A percentile compares a stretch with the other conserved stretches of the same genome.
phyloP scores from a whole-genome alignment of 192 early-diverging fungal species.

The Oehlia diaphana region DNA sequence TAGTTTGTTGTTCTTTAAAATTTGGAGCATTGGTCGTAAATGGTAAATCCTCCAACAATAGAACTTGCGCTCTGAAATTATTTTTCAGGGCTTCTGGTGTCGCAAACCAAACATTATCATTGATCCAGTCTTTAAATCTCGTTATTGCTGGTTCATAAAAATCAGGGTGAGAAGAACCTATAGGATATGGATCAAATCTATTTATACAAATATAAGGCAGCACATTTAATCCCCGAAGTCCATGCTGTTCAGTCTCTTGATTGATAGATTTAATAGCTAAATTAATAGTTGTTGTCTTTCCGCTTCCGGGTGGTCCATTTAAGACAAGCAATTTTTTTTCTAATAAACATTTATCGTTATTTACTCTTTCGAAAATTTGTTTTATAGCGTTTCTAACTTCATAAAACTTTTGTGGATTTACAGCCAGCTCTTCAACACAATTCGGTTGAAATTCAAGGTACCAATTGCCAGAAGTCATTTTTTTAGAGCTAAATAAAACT shows the following conservation, averaged over 20 bases:
- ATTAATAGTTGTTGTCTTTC: not conserved
- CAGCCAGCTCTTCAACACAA: not conserved
- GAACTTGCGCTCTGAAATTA: not conserved
- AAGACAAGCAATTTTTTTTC: not conserved
- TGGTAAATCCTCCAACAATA: not conserved
- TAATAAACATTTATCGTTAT: not conserved
- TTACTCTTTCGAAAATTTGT: not conserved
- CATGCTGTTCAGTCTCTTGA: not conserved
- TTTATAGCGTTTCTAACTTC: not conserved
- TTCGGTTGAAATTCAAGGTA: not conserved
- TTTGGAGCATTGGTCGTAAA: not conserved
- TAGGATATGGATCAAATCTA: not conserved
- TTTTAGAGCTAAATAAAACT: not conserved
- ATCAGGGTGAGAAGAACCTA: not conserved
- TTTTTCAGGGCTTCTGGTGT: not conserved
- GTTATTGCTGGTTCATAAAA: not conserved
- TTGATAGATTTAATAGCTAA: not conserved
- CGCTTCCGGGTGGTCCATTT: not conserved
- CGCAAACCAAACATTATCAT: not conserved
- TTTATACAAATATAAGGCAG: not conserved
- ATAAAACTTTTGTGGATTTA: not conserved
- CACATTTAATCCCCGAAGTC: not conserved
- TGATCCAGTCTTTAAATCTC: not conserved
- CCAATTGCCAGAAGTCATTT: not conserved
- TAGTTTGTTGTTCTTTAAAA: not conserved